Conservation (phyloP, 169 alveolate genomes). For the Fabrea salina region DNA sequence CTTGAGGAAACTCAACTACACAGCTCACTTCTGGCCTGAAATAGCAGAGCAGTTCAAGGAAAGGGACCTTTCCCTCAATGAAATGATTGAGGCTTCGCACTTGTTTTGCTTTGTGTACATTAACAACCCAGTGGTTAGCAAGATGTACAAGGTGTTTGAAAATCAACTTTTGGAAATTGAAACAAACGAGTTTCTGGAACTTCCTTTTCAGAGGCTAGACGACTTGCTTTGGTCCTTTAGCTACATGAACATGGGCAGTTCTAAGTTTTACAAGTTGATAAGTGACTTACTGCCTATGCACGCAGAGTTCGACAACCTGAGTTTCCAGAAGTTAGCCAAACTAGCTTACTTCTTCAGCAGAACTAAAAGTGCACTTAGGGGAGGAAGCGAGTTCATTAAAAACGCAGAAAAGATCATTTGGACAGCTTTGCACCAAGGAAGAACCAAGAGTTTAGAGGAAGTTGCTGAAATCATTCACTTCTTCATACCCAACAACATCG, state of each 20-base stretch:
- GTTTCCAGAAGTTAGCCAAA: not conserved
- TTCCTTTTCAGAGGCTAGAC: not conserved
- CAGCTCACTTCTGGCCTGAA: no score
- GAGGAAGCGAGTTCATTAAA: not conserved
- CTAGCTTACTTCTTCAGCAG: conserved; percentile 18
- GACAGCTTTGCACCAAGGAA: conserved; percentile 19
- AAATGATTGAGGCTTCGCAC: no score
- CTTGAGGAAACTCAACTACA: no score
- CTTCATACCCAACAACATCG: not conserved
- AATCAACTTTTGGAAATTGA: no score
- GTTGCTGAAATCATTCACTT: not conserved
- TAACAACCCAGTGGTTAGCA: no score
- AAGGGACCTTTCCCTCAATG: no score
- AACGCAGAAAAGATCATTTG: not conserved
- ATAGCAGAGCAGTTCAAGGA: no score
- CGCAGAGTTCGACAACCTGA: not conserved
- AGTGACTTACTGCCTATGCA: not conserved
- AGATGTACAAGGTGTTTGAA: no score
- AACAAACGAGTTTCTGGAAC: not conserved
- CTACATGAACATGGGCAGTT: not conserved
- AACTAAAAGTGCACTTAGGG: not conserved
- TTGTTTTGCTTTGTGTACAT: no score
- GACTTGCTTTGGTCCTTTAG: not conserved
- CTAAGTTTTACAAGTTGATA: not conserved
- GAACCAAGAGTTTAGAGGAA: not conserved